Evolutionary conservation across 2,329 filamentous ascomycete species (phyloP), one percentile per base, ranked within the genome.

Genomic region (Claviceps sp.): DNA sequence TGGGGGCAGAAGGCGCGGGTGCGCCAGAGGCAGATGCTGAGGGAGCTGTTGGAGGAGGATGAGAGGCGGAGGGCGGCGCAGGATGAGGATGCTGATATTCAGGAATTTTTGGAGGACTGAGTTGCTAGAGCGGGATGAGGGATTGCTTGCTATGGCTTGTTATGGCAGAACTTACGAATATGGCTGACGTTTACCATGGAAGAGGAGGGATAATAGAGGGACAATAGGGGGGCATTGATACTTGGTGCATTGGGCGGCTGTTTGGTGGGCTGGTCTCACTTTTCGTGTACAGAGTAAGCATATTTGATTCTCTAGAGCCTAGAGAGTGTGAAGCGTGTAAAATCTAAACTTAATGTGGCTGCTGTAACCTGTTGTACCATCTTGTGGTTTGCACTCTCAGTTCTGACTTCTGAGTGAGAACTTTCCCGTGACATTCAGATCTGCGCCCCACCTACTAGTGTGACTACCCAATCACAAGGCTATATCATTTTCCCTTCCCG

Each of bases 21-120:
- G 65, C 76, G 84, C 59, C 84, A 88, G 70, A 76, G 83, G 61
- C 75, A 77, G 58, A 75, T 85, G 65, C 70, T 86, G 55, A 81
- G 81, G 72, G 77, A 81, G 62, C 64, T 85, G 61, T 66, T 87
- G 55, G 81, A 82, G 60, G 76, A 74, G 58, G 83, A 86, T 68
- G 72, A 78, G 68, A 67, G 78, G 59, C 71, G 75, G 57, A 74
- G 80, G 60, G 64, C 70, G 48, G 81, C 83, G 59, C 79, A 83
- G 54, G 75, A 86, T 57, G 80, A 84, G 55, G 84, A 88, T 65
- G 84, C 85, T 68, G 84, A 89, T 64, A 84, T 90, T 59, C 77
- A 81, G 63, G 82, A 89, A 67, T 80, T 84, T 60, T 66, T 89
- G 64, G 74, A 78, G 59, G 75, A 81, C 62, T 59, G 26, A 49